phyloP scores from a whole-genome alignment of 805 yeast genomes.

The Pichia kluyveri region DNA sequence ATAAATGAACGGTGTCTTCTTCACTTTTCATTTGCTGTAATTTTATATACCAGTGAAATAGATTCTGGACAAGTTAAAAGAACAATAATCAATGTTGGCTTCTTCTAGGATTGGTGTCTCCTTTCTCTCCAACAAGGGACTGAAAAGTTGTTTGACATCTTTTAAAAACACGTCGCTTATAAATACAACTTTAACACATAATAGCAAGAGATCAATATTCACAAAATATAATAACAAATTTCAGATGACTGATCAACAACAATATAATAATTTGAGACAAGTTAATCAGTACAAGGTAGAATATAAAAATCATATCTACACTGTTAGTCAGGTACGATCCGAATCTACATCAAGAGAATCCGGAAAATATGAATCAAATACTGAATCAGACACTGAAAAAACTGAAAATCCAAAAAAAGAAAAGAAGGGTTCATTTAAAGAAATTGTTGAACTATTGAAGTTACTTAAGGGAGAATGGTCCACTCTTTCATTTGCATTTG shows the following conservation, averaged over 20 bases:
- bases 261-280: neutral
- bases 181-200: neutral
- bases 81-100: neutral
- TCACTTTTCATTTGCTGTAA: neutral
- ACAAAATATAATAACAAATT: neutral
- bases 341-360: neutral
- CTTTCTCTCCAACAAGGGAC: neutral
- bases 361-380: neutral
- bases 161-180: too few relatives aligned
- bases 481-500: conserved; percentile 52
- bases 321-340: neutral
- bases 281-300: neutral
- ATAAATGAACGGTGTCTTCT: neutral
- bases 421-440: conserved; percentile 23
- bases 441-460: conserved; percentile 38
- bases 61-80: too few relatives aligned
- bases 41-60: too few relatives aligned
- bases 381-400: neutral
- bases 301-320: neutral
- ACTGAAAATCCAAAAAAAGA: neutral
- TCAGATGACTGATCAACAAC: neutral
- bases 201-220: neutral
- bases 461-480: conserved; percentile 51
- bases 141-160: neutral
- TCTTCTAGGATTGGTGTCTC: neutral